Conservation (phyloP, 2,329 filamentous ascomycete genomes). For the Trichoderma cornu-damae region DNA sequence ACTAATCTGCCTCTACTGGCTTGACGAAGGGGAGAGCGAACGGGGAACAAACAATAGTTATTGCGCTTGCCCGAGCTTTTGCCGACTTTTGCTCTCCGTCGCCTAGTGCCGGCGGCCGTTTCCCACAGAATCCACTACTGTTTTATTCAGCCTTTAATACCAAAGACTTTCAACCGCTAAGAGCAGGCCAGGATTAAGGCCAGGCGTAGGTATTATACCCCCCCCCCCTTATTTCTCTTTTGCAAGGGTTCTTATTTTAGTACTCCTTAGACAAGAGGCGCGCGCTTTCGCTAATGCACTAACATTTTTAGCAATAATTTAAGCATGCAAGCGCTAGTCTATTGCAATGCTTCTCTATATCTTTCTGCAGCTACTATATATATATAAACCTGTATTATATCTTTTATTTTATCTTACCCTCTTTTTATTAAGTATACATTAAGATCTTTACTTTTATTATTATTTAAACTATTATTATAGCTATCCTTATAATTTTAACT, state of each 20-base stretch:
- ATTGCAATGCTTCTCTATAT: background rate
- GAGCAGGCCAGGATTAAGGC: background rate
- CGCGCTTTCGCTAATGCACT: background rate
- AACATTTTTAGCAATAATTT: background rate
- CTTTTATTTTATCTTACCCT: background rate
- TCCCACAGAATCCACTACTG: conserved; percentile 1
- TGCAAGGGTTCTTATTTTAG: background rate
- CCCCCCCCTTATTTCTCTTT: background rate
- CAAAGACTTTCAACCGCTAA: background rate
- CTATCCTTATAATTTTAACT: background rate
- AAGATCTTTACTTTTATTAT: background rate
- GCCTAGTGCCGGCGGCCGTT: background rate
- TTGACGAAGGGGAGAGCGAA: background rate
- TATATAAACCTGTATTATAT: background rate
- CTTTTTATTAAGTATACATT: background rate
- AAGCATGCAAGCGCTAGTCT: background rate
- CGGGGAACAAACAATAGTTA: background rate
- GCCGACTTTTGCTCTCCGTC: background rate
- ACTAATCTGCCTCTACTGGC: too few species aligned
- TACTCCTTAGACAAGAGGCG: conserved; percentile 2
- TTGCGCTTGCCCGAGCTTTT: conserved; percentile 3
- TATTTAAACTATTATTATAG: background rate
- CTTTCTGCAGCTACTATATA: background rate
- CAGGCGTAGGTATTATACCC: background rate
- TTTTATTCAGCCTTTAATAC: conserved; percentile 10